Evolutionary conservation across 805 yeast species (phyloP).

Genomic region (Candida glaebosa): DNA sequence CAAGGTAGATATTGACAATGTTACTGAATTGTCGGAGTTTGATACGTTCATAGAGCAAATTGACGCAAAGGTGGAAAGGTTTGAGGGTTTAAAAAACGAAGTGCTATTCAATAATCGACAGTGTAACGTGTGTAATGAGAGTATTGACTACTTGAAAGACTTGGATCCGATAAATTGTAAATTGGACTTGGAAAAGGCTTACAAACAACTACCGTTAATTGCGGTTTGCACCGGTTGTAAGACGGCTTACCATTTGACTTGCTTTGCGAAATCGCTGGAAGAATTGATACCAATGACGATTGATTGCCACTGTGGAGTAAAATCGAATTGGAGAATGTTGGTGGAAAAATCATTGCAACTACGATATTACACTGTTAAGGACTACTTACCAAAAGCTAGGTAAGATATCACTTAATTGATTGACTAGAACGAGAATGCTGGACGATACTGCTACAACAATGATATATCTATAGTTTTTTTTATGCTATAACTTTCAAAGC

Average conservation of each 20-base stretch:
- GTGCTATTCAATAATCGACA: constrained; percentile 15
- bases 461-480: not conserved
- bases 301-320: constrained; percentile 15
- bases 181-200: constrained; percentile 4
- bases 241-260: constrained; percentile 33
- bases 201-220: constrained; percentile 23
- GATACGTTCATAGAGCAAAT: constrained; percentile 4
- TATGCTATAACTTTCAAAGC: constrained; percentile 11
- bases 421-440: no score
- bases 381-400: constrained; percentile 5
- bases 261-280: constrained; percentile 24
- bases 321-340: constrained; percentile 16
- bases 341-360: constrained; percentile 19
- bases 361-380: constrained; percentile 16
- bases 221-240: constrained; percentile 36
- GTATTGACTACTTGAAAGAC: constrained; percentile 30
- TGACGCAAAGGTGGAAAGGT: not conserved
- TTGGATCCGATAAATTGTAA: constrained; percentile 5
- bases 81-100: constrained; percentile 9
- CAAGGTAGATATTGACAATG: constrained; percentile 17
- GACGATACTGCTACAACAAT: not conserved
- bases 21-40: constrained; percentile 12
- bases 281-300: constrained; percentile 13
- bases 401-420: no score
- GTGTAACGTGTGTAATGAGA: constrained; percentile 28